phyloP scores from a whole-genome alignment of 106 monocot genomes.

The Allium cepa region DNA sequence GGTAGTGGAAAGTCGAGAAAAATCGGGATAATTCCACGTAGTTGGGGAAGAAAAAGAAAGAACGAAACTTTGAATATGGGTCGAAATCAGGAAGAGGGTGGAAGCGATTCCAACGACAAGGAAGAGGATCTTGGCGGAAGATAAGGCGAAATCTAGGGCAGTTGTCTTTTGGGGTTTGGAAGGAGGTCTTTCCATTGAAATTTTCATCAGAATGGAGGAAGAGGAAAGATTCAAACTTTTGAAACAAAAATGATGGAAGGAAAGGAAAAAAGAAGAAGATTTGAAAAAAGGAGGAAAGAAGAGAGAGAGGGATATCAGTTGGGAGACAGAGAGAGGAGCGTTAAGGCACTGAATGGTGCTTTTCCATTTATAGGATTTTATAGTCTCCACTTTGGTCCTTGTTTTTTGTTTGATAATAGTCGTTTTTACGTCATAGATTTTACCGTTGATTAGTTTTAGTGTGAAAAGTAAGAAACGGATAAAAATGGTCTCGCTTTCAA shows the following conservation, averaged over 20 bases:
- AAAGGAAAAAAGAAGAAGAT: neutral
- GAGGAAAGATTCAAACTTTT: neutral
- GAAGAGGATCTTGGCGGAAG: neutral
- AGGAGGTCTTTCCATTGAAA: neutral
- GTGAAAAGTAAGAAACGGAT: too few relatives aligned
- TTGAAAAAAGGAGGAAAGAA: neutral
- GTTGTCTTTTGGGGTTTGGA: neutral
- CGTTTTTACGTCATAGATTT: too few relatives aligned
- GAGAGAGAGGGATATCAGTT: neutral
- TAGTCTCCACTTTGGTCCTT: too few relatives aligned
- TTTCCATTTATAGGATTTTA: too few relatives aligned
- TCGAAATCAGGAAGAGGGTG: neutral
- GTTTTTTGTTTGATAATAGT: too few relatives aligned
- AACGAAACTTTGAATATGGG: neutral
- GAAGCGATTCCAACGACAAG: neutral
- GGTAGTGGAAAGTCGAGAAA: neutral
- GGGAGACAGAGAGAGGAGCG: neutral
- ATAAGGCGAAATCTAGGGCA: neutral
- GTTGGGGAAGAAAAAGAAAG: neutral
- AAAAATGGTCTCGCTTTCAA: too few relatives aligned
- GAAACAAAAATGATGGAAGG: neutral
- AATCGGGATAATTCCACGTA: neutral
- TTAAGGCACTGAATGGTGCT: neutral
- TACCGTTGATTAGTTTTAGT: too few relatives aligned
- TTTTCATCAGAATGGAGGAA: neutral